phyloP scores from a whole-genome alignment of 805 yeast genomes.

The Candida xyloterini region DNA sequence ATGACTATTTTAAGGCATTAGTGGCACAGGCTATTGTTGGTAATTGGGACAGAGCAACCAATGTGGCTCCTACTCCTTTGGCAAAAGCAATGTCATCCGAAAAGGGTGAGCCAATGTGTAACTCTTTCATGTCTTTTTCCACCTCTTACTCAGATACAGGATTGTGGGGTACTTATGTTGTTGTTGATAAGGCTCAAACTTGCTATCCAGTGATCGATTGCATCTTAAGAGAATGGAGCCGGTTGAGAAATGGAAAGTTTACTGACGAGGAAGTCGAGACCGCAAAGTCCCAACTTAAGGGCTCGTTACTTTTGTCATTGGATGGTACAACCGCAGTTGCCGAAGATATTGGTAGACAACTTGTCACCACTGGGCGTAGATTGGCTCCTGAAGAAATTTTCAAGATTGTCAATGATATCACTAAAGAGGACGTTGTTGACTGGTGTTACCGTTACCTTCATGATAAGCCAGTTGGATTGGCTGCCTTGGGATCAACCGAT shows the following conservation, averaged over 20 bases:
- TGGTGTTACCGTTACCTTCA: conserved; percentile 86
- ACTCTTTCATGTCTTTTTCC: conserved; percentile 93
- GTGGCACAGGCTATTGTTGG: conserved; percentile 97
- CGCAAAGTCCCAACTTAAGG: conserved; percentile 92
- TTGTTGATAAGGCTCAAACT: conserved; percentile 71
- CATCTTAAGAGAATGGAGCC: conserved; percentile 81
- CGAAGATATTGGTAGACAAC: conserved; percentile 96
- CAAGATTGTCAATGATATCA: conserved; percentile 70
- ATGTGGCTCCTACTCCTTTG: conserved; percentile 81
- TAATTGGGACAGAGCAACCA: conserved; percentile 93
- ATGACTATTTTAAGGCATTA: conserved; percentile 91
- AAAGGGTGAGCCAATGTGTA: conserved; percentile 67
- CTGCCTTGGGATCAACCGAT: conserved; percentile 83
- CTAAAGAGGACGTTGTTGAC: conserved; percentile 71
- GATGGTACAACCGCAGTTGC: conserved; percentile 97
- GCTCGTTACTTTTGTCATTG: conserved; percentile 79
- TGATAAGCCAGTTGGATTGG: conserved; percentile 79
- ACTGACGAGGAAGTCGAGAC: conserved; percentile 85
- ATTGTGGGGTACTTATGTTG: conserved; percentile 93
- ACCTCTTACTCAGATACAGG: conserved; percentile 98
- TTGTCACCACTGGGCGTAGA: conserved; percentile 87
- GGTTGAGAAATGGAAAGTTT: conserved; percentile 75
- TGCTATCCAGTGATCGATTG: conserved; percentile 69
- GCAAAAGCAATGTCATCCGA: conserved; percentile 54
- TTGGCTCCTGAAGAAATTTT: conserved; percentile 73